Base-by-base conservation (phyloP, 768 basidiomycete genomes). In the Phaffia australis region DNA sequence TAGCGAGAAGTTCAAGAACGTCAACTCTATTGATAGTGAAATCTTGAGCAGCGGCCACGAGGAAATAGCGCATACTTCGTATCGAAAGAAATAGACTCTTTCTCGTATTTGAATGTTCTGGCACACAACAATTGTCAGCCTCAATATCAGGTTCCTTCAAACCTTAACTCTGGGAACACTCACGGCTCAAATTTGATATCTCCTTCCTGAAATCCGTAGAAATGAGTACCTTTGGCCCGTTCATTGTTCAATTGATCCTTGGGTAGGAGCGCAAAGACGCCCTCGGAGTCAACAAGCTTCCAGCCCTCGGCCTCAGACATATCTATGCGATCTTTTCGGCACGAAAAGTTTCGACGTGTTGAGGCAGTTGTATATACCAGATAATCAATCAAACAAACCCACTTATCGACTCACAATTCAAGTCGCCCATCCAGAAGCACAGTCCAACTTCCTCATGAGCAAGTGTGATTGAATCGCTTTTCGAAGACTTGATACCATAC, bases 341-440 rank as follows among this genome's bases (percentile, higher is more conserved):
- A 62, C 11, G 15, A 35, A 1, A n/a, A 27, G 8, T 15, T 19
- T n/a, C 52, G 18, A 16, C 16, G 8, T 15, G 2, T 21, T 32
- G 9, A 42, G 16, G 1, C 21, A 25, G 14, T 21, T 32, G 0
- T 21, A 32, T 7, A 15, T 5, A 35, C 32, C 32, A 59, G 35
- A 1, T 14, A 23, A 3, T 47, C 11, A 32, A n/a, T 21, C 32
- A 23, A 14, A 47, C 27, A 32, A 15, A 18, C 7, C 9, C 19
- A 8, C 6, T 32, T 15, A 32, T 32, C 9, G 6, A 56, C 63
- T 16, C 11, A 64, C 63, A 64, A 54, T 64, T 64, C 35, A 64
- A 21, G 19, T 64, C 63, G 16, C 63, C 63, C n/a, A 15, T 30
- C 63, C 63, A 64, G 35, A 64, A 64, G 14, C 55, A 54, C n/a